Evolutionary conservation across 495 filamentous ascomycete species (phyloP).

Genomic region (Alectoria sarmentosa): DNA sequence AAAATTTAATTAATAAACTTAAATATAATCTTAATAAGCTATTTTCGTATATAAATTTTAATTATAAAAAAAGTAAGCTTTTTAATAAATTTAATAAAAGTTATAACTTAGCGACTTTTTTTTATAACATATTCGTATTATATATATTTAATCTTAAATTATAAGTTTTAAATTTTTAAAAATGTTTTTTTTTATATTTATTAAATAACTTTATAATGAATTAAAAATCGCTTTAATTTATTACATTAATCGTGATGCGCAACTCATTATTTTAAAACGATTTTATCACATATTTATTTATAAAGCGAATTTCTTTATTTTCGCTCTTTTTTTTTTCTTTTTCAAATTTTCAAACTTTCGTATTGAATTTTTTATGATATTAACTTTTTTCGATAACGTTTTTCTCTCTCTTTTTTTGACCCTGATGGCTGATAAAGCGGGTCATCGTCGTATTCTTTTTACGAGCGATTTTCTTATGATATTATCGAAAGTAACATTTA

Average conservation of each 20-base stretch:
- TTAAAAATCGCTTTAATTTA: slow-evolving; percentile 45
- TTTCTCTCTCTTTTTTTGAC: slow-evolving; percentile 71
- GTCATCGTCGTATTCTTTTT: slow-evolving; percentile 57
- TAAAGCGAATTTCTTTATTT: slow-evolving; percentile 64
- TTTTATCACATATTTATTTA: slow-evolving; percentile 77
- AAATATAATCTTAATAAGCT: too few species aligned
- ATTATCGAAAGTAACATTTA: slow-evolving; percentile 60
- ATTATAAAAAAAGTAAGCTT: too few species aligned
- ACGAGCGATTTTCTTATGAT: slow-evolving; percentile 63
- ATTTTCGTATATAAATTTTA: too few species aligned
- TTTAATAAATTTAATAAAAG: too few species aligned
- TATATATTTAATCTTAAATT: too few species aligned
- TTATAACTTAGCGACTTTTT: too few species aligned
- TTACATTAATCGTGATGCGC: slow-evolving; percentile 50
- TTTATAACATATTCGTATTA: too few species aligned
- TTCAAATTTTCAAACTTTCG: slow-evolving; percentile 57
- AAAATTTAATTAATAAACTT: too few species aligned
- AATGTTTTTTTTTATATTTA: too few species aligned
- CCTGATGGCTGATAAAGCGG: slow-evolving; percentile 64
- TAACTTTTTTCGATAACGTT: slow-evolving; percentile 75
- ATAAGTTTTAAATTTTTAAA: too few species aligned
- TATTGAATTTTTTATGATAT: slow-evolving; percentile 81
- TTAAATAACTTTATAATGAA: slow-evolving; percentile 25
- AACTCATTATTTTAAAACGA: slow-evolving; percentile 60
- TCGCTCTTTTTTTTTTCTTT: slow-evolving; percentile 61